These are phyloP conservation scores for Breviolum minutum DNA, from an alignment of 73 alveolate species.

Conservation along the genomic window DNA sequence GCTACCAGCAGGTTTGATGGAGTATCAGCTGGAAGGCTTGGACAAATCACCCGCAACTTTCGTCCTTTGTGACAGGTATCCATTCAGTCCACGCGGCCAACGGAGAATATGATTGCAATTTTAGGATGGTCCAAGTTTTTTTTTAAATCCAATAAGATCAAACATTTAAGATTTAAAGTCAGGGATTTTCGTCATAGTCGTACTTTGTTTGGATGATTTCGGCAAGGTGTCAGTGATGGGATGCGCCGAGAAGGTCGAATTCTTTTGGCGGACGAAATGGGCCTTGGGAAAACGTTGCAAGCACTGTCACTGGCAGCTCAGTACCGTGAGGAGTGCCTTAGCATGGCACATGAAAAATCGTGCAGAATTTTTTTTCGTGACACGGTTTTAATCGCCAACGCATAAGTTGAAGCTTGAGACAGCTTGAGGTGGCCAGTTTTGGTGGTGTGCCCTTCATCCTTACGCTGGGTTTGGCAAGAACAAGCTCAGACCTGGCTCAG, in stretches of 20 bases:
- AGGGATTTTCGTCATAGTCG: too few relatives aligned
- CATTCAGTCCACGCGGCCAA: too few relatives aligned
- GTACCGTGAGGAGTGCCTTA: slow-evolving; percentile 96
- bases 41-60: too few relatives aligned
- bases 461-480: slow-evolving; percentile 97
- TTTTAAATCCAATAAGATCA: too few relatives aligned
- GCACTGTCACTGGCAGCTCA: slow-evolving; percentile 97
- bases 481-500: slow-evolving; percentile 7
- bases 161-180: too few relatives aligned
- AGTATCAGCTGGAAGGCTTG: too few relatives aligned
- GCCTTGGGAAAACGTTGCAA: slow-evolving; percentile 96
- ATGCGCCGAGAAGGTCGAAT: slow-evolving; percentile 96
- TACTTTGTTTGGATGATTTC: too few relatives aligned
- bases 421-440: slow-evolving; percentile 98
- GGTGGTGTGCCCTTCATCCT: slow-evolving; percentile 98
- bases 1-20: too few relatives aligned
- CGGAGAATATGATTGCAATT: too few relatives aligned
- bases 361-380: neutral
- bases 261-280: slow-evolving; percentile 52
- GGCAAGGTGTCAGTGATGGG: slow-evolving; percentile 95
- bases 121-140: too few relatives aligned
- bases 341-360: neutral
- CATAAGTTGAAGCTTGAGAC: neutral
- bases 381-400: neutral
- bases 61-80: too few relatives aligned